phyloP scores from a whole-genome alignment of 192 early-diverging fungal genomes.

The Backusella tarrabulga region DNA sequence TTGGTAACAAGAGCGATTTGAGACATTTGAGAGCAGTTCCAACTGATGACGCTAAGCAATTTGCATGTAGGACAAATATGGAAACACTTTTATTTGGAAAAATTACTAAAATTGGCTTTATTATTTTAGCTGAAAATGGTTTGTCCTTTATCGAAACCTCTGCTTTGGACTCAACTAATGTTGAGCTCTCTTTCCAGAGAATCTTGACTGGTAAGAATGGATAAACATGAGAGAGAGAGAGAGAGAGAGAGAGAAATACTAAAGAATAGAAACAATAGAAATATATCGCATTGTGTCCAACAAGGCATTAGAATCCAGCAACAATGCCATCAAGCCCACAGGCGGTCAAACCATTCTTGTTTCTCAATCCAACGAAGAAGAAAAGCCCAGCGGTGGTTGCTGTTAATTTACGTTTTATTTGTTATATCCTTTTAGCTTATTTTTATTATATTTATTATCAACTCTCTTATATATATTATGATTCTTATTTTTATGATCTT shows the following conservation, averaged over 20 bases:
- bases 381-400: conserved; percentile 63
- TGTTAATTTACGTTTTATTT: conserved; percentile 40
- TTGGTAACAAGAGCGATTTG: conserved; percentile 99
- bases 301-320: conserved; percentile 86
- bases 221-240: not conserved
- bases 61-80: conserved; percentile 69
- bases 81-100: not conserved
- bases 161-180: conserved; percentile 94
- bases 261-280: conserved; percentile 46
- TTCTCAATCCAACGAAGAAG: conserved; percentile 56
- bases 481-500: not conserved
- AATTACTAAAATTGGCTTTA: not conserved
- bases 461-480: not conserved
- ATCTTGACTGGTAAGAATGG: conserved; percentile 80
- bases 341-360: conserved; percentile 72
- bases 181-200: conserved; percentile 93
- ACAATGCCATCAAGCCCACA: conserved; percentile 66
- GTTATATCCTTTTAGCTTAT: not conserved
- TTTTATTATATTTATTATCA: not conserved
- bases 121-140: conserved; percentile 70
- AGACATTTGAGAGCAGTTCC: conserved; percentile 92
- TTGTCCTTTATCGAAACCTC: conserved; percentile 98
- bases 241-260: not conserved
- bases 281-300: conserved; percentile 96
- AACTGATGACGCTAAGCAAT: conserved; percentile 96